Base-by-base conservation (phyloP, 169 alveolate genomes). In the Fabrea salina region DNA sequence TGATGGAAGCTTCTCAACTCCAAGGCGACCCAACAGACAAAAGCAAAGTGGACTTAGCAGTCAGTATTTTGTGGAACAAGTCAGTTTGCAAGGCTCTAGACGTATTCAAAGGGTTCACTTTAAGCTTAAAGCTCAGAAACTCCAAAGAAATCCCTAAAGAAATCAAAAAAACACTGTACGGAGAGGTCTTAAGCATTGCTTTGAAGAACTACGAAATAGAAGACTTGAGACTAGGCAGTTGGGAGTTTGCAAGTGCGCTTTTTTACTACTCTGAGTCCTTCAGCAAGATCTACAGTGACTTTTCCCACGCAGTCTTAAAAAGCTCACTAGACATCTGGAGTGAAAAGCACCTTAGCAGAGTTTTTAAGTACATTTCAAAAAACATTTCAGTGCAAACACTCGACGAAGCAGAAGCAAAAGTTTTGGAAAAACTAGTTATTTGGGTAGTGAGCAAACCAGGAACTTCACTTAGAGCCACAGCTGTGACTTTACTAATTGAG, bases 191-290 rank as follows among this genome's bases (percentile, higher is more conserved):
- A 13, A 47, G 54, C 8, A 37, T 25, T 33, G 74, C 25, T 11
- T 61, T 32, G n/a, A 37, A 61, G 39, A 16, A 35, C 32, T 8
- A 13, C 1, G 25, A 27, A 30, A 61, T 61, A n/a, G 25, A 30
- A 35, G 50, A 61, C n/a, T 27, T 61, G 11, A 8, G 27, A 1
- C 54, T 47, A 13, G 51, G 30, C 11, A 30, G 11, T 37, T 61
- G 74, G 74, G 51, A 61, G 32, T 61, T 61, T 61, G 22, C 39
- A 1, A 13, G 39, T 61, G 49, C 74, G 32, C 39, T 61, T n/a
- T 1, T 35, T 2, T n/a, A 16, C 39, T 7, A 8, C 1, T 61
- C 74, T 33, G 13, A 16, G 11, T 8, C n/a, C n/a, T 61, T 61
- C 54, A 35, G 53, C 27, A 19, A 16, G 49, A 37, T 61, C 39